Evolutionary conservation across 768 basidiomycete genomes (phyloP).

Genomic region (Termitomyces sp.): DNA sequence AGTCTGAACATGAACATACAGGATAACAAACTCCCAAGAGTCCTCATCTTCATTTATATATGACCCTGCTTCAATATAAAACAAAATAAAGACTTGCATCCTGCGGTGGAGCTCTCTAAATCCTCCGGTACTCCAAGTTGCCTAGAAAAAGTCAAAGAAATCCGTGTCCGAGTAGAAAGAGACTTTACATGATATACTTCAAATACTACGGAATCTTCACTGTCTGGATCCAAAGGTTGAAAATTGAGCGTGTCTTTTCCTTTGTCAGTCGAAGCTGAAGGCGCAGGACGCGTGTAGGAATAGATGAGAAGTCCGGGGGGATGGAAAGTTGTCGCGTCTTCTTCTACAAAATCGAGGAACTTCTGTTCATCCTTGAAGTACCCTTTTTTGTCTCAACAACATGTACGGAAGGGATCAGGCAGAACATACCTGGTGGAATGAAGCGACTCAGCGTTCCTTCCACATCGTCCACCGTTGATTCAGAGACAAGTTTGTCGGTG

Average conservation of each 20-base stretch:
- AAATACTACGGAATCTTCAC: slow-evolving; percentile 63
- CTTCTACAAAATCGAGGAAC: slow-evolving; percentile 68
- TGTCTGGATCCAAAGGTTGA: slow-evolving; percentile 37
- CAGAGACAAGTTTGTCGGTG: slow-evolving; percentile 57
- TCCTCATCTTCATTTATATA: slow-evolving; percentile 95
- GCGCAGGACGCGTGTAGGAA: slow-evolving; percentile 63
- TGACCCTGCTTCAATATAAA: slow-evolving; percentile 94
- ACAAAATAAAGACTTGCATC: slow-evolving; percentile 91
- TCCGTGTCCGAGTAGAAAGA: background rate
- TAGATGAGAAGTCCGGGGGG: slow-evolving; percentile 75
- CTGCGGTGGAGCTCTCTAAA: slow-evolving; percentile 87
- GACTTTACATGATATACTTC: slow-evolving; percentile 88
- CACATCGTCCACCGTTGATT: slow-evolving; percentile 80
- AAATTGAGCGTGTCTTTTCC: slow-evolving; percentile 45
- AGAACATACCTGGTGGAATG: slow-evolving; percentile 61
- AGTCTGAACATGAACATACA: slow-evolving; percentile 46
- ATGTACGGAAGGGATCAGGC: background rate
- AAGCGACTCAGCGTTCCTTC: slow-evolving; percentile 71
- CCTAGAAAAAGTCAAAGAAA: slow-evolving; percentile 33
- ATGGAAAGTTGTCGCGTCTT: slow-evolving; percentile 72
- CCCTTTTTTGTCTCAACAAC: slow-evolving; percentile 32
- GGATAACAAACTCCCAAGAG: slow-evolving; percentile 85
- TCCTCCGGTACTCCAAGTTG: slow-evolving; percentile 79
- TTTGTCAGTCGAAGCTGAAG: slow-evolving; percentile 37
- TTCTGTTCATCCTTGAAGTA: slow-evolving; percentile 62